A percentile compares a stretch with the other conserved stretches of the same genome.
phyloP scores from a whole-genome alignment of 73 alveolate genomes.

The Paramecium pentaurelia region DNA sequence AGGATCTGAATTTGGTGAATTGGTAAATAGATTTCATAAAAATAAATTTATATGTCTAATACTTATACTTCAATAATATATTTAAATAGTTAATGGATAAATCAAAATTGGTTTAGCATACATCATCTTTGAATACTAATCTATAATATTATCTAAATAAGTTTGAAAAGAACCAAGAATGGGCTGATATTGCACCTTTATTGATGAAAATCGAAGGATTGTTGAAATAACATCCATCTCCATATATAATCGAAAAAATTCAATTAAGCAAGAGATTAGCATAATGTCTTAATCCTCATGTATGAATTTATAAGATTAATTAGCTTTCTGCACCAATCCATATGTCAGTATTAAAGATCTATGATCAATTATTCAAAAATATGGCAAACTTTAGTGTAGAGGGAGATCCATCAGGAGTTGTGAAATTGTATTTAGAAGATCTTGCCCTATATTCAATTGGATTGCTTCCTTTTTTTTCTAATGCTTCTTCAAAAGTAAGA shows the following conservation, averaged over 20 bases:
- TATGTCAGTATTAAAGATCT: conserved; percentile 38
- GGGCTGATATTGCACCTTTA: conserved; percentile 62
- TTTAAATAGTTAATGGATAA: background rate
- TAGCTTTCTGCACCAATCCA: conserved; percentile 51
- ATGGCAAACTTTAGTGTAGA: conserved; percentile 22
- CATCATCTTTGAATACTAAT: background rate
- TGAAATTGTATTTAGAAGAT: conserved; percentile 48
- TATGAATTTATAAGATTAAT: background rate
- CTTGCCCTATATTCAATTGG: conserved; percentile 53
- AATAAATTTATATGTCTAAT: background rate
- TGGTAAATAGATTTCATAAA: background rate
- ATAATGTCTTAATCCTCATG: conserved; percentile 59
- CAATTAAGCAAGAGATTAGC: conserved; percentile 57
- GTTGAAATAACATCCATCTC: conserved; percentile 55
- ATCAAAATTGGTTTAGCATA: background rate
- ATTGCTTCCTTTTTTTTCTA: conserved; percentile 57
- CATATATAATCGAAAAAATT: conserved; percentile 51
- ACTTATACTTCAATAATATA: background rate
- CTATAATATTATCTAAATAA: background rate
- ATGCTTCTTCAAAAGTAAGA: conserved; percentile 53
- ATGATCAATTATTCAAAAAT: conserved; percentile 55
- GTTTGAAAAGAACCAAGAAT: conserved; percentile 53
- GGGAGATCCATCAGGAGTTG: background rate
- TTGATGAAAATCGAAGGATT: conserved; percentile 50
- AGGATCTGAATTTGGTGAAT: background rate